These are phyloP conservation scores for Hypomontagnella monticulosa DNA, from an alignment of 495 filamentous ascomycete species.

Conservation along the genomic window DNA sequence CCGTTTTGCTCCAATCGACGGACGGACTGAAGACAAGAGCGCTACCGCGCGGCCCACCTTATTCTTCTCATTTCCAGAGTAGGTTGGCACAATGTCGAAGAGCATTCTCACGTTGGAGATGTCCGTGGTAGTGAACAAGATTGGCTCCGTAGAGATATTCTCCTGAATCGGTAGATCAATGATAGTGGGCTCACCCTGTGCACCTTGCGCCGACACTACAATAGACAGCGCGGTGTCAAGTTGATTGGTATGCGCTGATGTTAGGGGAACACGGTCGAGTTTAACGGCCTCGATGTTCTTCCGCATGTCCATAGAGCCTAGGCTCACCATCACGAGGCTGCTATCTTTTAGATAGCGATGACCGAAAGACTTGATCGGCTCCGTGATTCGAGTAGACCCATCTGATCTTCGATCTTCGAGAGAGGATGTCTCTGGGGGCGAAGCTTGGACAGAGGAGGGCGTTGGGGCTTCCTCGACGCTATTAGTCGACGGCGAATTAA, in stretches of 20 bases:
- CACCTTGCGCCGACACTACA: constrained; percentile 89
- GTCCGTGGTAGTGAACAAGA: constrained; percentile 84
- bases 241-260: constrained; percentile 88
- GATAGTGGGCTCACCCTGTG: constrained; percentile 83
- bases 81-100: constrained; percentile 98
- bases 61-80: constrained; percentile 86
- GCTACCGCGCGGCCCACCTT: constrained; percentile 94
- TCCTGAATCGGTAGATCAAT: constrained; percentile 95
- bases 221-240: constrained; percentile 93
- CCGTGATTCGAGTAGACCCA: constrained; percentile 58
- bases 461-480: constrained; percentile 44
- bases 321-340: constrained; percentile 87
- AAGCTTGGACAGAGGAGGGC: constrained; percentile 49
- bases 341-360: constrained; percentile 93
- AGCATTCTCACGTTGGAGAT: constrained; percentile 83
- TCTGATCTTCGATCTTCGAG: constrained; percentile 60
- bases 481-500: constrained; percentile 14
- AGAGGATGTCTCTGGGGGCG: constrained; percentile 62
- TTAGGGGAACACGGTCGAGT: constrained; percentile 87
- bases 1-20: constrained; percentile 75
- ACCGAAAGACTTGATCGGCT: constrained; percentile 93
- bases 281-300: constrained; percentile 83
- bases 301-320: constrained; percentile 92
- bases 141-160: constrained; percentile 90
- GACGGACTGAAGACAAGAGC: constrained; percentile 84